Conservation (phyloP, 805 yeast species). For the Wickerhamiella occidentalis region DNA sequence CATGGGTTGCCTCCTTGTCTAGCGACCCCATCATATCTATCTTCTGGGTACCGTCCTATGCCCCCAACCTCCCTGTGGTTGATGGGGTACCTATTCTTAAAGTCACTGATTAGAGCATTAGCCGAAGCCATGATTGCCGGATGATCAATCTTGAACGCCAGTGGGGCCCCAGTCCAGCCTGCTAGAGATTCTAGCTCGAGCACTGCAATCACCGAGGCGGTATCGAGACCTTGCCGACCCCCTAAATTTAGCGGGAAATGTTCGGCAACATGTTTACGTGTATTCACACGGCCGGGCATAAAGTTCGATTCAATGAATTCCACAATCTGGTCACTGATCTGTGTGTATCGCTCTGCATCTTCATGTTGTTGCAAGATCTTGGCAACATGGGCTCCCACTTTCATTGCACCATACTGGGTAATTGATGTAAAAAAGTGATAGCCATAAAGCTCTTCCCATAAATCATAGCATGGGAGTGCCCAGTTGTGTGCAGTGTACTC, state of each 20-base stretch:
- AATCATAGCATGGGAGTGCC: conserved; percentile 60
- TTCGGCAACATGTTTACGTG: conserved; percentile 13
- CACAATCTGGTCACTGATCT: conserved; percentile 3
- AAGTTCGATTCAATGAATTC: conserved; percentile 15
- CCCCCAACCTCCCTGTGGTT: conserved; percentile 32
- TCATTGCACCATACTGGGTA: conserved; percentile 59
- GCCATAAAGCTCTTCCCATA: conserved; percentile 83
- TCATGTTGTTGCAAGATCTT: conserved; percentile 12
- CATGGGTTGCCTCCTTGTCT: conserved; percentile 82
- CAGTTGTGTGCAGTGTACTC: conserved; percentile 50
- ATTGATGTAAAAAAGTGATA: conserved; percentile 69
- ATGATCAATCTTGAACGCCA: conserved; percentile 1
- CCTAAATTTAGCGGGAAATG: conserved; percentile 12
- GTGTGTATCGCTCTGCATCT: conserved; percentile 7
- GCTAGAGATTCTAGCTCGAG: conserved; percentile 14
- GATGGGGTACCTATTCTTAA: conserved; percentile 67
- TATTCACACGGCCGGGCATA: conserved; percentile 2
- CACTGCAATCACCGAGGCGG: conserved; percentile 14
- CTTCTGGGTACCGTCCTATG: conserved; percentile 88
- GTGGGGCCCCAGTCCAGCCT: conserved; percentile 15
- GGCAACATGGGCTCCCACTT: conserved; percentile 38
- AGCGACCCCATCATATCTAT: conserved; percentile 65
- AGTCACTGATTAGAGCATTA: conserved; percentile 40
- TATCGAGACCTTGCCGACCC: conserved; percentile 14
- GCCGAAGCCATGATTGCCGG: conserved; percentile 4